Conservation (phyloP, 1,284 basidiomycete species). For the Rhodotorula sp. region DNA sequence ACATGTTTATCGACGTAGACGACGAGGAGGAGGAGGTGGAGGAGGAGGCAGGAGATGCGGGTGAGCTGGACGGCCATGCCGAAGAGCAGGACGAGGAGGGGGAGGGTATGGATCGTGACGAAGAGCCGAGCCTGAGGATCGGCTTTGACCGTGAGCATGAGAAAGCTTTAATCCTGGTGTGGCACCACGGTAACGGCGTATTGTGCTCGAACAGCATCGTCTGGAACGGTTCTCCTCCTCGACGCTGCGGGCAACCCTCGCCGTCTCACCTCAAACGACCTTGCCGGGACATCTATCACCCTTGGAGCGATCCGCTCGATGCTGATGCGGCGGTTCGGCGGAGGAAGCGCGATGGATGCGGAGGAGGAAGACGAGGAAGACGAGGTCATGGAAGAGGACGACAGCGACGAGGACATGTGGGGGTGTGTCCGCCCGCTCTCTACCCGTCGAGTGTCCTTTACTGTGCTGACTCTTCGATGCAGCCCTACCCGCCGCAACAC, state of each 20-base stretch:
- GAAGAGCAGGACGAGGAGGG: background rate
- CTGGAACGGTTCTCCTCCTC: conserved; percentile 28
- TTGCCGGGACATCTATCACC: conserved; percentile 23
- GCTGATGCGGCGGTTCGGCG: conserved; percentile 29
- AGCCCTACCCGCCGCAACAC: conserved; percentile 23
- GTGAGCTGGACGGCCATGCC: background rate
- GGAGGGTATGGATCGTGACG: background rate
- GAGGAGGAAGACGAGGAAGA: conserved; percentile 44
- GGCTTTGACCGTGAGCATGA: conserved; percentile 35
- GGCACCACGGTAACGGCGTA: background rate
- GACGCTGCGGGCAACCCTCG: conserved; percentile 22
- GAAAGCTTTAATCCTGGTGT: too few species aligned
- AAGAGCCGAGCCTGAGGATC: conserved; percentile 16
- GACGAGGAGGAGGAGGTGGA: conserved; percentile 18
- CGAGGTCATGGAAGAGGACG: conserved; percentile 1
- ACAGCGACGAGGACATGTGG: conserved; percentile 14
- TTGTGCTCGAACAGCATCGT: conserved; percentile 16
- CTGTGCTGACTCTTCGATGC: background rate
- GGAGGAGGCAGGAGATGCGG: background rate
- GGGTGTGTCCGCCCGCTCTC: conserved; percentile 18
- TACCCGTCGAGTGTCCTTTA: background rate
- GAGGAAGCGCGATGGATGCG: conserved; percentile 16
- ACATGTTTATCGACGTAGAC: conserved; percentile 1
- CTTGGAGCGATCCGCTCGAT: conserved; percentile 32
- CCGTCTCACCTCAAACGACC: conserved; percentile 15